These are phyloP conservation scores for Sarcodon sp. DNA, from an alignment of 768 basidiomycete species.

Conservation along the genomic window DNA sequence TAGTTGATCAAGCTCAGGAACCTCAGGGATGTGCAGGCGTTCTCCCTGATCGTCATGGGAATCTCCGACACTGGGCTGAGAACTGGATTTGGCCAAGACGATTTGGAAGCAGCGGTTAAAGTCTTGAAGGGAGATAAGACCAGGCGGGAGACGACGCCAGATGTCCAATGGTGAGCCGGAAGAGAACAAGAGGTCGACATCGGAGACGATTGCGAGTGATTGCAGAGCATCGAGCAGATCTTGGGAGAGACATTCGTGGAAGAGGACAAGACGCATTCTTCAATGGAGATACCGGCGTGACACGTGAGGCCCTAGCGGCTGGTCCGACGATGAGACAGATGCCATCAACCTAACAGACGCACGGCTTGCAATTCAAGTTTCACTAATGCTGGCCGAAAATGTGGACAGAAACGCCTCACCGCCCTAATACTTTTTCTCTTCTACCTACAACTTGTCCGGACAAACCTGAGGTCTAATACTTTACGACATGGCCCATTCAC, in stretches of 20 bases:
- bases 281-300: too few species aligned
- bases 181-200: constrained; percentile 43
- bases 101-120: constrained; percentile 25
- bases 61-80: constrained; percentile 27
- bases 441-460: too few species aligned
- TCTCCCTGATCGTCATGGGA: constrained; percentile 11
- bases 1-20: constrained; percentile 37
- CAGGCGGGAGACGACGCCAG: constrained; percentile 35
- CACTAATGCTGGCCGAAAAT: too few species aligned
- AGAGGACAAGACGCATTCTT: background rate
- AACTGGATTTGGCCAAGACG: constrained; percentile 25
- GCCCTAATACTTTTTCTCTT: too few species aligned
- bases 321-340: too few species aligned
- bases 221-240: constrained; percentile 35
- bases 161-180: constrained; percentile 30
- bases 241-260: constrained; percentile 17
- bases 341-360: too few species aligned
- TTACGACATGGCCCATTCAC: background rate
- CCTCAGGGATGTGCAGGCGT: constrained; percentile 15
- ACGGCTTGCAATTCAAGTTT: too few species aligned
- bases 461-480: background rate
- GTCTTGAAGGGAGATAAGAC: constrained; percentile 33
- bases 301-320: too few species aligned
- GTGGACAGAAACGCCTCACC: too few species aligned
- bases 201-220: constrained; percentile 37